Evolutionary conservation across 2,329 filamentous ascomycete genomes (phyloP).

Genomic region (Diaporthe sp.): DNA sequence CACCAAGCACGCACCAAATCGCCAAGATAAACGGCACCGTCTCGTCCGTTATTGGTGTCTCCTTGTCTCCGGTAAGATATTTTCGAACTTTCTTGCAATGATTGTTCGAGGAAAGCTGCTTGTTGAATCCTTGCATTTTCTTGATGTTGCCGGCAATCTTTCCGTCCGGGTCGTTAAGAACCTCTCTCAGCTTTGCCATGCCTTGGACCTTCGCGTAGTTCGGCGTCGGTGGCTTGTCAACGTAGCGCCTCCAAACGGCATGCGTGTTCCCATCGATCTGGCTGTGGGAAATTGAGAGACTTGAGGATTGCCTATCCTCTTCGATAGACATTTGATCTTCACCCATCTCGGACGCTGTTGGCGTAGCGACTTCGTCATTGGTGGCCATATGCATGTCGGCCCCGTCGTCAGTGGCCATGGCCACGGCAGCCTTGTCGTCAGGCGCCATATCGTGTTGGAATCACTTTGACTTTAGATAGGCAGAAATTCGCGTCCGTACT

Average conservation of each 20-base stretch:
- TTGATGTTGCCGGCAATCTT: neutral
- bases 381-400: neutral
- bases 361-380: neutral
- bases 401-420: fast-evolving
- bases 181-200: neutral
- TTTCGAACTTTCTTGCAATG: neutral
- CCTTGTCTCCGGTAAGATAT: neutral
- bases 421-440: fast-evolving
- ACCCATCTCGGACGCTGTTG: neutral
- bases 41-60: neutral
- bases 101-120: neutral
- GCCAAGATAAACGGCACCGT: neutral
- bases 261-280: neutral
- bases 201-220: neutral
- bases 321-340: neutral
- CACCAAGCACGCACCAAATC: neutral
- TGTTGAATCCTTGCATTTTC: neutral
- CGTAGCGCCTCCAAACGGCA: neutral
- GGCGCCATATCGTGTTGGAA: neutral
- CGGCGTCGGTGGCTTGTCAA: fast-evolving
- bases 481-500: neutral
- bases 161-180: neutral
- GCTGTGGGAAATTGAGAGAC: neutral
- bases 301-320: fast-evolving
- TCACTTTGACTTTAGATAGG: neutral